Percentiles rank a stretch among this genome's conserved stretches.
Evolutionary conservation across 257 asterid genomes (phyloP).

Genomic region (Capsicum chinense): DNA sequence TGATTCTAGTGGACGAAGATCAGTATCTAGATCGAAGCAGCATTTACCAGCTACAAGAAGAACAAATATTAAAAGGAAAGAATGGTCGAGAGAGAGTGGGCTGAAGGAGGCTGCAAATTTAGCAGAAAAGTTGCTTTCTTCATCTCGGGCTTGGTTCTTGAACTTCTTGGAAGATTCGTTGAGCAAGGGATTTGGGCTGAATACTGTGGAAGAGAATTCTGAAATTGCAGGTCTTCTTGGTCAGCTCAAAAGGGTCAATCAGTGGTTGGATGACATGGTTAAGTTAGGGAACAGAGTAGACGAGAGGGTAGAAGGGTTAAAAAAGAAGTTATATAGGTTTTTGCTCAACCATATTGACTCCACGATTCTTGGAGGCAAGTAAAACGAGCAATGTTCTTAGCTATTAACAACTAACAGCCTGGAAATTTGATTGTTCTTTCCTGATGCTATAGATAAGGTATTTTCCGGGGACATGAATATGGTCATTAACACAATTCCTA

Average conservation of each 20-base stretch:
- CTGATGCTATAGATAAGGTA: constrained; percentile 3
- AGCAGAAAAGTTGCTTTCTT: constrained; percentile 58
- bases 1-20: constrained; percentile 36
- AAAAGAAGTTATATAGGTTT: constrained; percentile 64
- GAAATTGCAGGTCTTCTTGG: constrained; percentile 63
- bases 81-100: constrained; percentile 49
- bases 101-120: constrained; percentile 57
- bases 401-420: background rate
- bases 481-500: background rate
- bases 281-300: constrained; percentile 43
- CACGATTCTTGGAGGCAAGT: constrained; percentile 52
- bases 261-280: constrained; percentile 71
- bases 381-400: background rate
- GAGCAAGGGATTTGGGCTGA: constrained; percentile 49
- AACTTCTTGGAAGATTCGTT: constrained; percentile 68
- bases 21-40: constrained; percentile 39
- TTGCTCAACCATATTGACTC: constrained; percentile 71
- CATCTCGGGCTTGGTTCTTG: constrained; percentile 71
- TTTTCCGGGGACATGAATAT: background rate
- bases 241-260: constrained; percentile 75
- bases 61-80: constrained; percentile 37
- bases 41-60: constrained; percentile 39
- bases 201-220: constrained; percentile 40
- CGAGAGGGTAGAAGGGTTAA: constrained; percentile 66
- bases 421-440: background rate